phyloP scores from a whole-genome alignment of 2,329 filamentous ascomycete species.

The Camptophora hylomeconis region DNA sequence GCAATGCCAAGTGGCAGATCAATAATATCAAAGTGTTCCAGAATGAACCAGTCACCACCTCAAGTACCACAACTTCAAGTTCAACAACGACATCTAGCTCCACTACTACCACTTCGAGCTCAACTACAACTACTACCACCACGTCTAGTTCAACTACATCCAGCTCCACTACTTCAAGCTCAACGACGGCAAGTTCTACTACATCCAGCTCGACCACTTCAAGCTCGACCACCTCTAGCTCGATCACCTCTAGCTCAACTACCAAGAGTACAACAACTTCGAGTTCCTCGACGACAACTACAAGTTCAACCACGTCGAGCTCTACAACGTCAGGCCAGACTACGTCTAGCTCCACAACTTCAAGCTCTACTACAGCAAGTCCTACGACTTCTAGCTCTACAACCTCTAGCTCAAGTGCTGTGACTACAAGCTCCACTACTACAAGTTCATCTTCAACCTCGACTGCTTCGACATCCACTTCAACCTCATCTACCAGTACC shows the following conservation, averaged over 20 bases:
- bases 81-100: background rate
- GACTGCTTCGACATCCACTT: background rate
- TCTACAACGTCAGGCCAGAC: background rate
- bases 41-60: background rate
- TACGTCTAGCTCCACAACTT: background rate
- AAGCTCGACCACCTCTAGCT: background rate
- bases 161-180: background rate
- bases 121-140: background rate
- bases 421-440: background rate
- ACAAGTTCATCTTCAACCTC: background rate
- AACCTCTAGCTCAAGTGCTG: background rate
- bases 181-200: background rate
- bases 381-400: background rate
- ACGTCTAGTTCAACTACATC: background rate
- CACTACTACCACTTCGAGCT: background rate
- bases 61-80: background rate
- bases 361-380: background rate
- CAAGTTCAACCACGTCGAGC: no score
- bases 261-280: background rate
- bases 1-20: background rate
- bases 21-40: background rate
- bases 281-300: no score
- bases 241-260: background rate
- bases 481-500: background rate
- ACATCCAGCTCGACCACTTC: background rate